These are phyloP conservation scores for Rutstroemia sp. DNA, from an alignment of 2,329 filamentous ascomycete genomes.

Conservation along the genomic window DNA sequence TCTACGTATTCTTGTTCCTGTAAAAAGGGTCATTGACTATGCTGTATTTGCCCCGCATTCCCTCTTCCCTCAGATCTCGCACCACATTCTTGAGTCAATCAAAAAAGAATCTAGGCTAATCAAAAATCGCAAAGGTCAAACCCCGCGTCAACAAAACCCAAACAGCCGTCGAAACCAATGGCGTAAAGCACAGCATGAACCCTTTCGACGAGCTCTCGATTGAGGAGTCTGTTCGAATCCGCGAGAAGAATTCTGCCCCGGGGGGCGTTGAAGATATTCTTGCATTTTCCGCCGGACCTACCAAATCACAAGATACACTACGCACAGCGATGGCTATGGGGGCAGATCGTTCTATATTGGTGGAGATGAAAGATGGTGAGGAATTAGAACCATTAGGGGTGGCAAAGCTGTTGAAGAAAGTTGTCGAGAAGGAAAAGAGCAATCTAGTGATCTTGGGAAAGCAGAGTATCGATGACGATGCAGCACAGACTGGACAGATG, in stretches of 20 bases:
- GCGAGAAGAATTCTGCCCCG: constrained; percentile 70
- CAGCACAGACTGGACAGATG: constrained; percentile 96
- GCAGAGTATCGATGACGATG: constrained; percentile 97
- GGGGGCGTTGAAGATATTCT: constrained; percentile 85
- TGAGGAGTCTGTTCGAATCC: constrained; percentile 91
- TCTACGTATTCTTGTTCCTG: constrained; percentile 69
- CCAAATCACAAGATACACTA: constrained; percentile 81
- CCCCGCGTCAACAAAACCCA: constrained; percentile 62
- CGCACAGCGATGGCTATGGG: constrained; percentile 99
- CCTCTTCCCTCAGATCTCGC: not conserved
- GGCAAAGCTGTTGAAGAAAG: constrained; percentile 77
- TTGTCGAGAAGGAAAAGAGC: constrained; percentile 75
- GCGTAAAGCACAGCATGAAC: constrained; percentile 98
- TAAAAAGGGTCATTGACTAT: constrained; percentile 84
- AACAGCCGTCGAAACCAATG: constrained; percentile 85
- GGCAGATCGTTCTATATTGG: constrained; percentile 83
- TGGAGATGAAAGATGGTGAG: constrained; percentile 68
- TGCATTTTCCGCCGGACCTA: constrained; percentile 77
- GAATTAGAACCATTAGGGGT: constrained; percentile 85
- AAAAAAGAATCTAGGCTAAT: not conserved
- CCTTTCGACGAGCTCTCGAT: constrained; percentile 98
- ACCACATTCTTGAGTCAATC: not conserved
- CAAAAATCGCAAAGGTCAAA: constrained; percentile 45
- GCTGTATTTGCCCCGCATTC: constrained; percentile 47
- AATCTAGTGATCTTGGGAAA: constrained; percentile 94